Base-by-base conservation (phyloP, 257 asterid species). In the Primulina huaijiensis region DNA sequence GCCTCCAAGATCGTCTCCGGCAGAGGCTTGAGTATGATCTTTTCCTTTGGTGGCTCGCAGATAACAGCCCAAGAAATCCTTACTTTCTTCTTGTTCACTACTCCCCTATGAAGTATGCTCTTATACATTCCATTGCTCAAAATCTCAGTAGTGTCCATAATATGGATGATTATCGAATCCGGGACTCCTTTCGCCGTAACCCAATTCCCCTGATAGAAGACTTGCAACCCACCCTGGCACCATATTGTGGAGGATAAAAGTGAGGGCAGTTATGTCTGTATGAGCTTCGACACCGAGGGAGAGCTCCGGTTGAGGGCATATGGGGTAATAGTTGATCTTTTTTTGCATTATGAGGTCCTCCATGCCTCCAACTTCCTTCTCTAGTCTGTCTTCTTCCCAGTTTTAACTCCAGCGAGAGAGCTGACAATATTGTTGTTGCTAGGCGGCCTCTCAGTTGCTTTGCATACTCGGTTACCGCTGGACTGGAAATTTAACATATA, bases 191-290 rank as follows among this genome's bases (percentile, higher is more conserved):
- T 88, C 0, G 97, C 96, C 0, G 96, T 93, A 67, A 93, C 80
- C 98, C 98, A 93, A 21, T 86, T 80, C 62, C 73, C 97, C 75
- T 82, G 68, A 67, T 86, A 86, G 78, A 87, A 87, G 73, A 93
- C 80, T 65, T 90, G 97, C 19, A 93, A 82, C 50, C 98, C 97
- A 82, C 50, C 98, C 97, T 0, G 98, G 98, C 0, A 93, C 96
- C 96, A 88, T 90, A 81, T 90, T 93, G 83, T 93, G 98, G 85
- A 93, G 89, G 77, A 90, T 86, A 88, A 93, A 93, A 21, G 98
- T 89, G 65, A 90, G 96, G 68, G 96, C 95, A 38, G 89, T 80
- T 4, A 90, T 73, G 68, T 93, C 98, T 0, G 97, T 93, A 89
- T 90, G 97, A 8, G 97, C 96, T 67, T 87, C 96, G 0, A 93